A percentile compares a stretch with the other conserved stretches of the same genome.
phyloP scores from a whole-genome alignment of 2,329 filamentous ascomycete genomes.

The Colletotrichum sp. region DNA sequence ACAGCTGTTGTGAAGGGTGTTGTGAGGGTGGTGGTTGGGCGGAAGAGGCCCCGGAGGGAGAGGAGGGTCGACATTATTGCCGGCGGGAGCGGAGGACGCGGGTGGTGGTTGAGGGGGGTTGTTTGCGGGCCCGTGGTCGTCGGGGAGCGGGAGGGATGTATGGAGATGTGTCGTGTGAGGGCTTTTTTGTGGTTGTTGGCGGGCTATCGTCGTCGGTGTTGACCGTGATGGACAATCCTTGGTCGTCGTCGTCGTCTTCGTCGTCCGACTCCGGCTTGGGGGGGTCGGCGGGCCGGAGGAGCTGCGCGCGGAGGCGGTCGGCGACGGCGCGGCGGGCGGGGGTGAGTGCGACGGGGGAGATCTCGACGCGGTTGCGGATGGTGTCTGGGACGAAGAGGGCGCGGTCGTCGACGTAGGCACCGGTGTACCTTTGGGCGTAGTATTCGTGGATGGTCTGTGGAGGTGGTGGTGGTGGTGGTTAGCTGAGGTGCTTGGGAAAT shows the following conservation, averaged over 20 bases:
- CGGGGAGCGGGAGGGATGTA: too few species aligned
- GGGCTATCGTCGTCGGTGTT: neutral
- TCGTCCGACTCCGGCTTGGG: neutral
- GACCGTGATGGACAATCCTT: neutral
- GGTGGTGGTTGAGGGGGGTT: neutral
- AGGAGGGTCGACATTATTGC: neutral
- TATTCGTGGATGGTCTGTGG: neutral
- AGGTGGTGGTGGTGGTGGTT: neutral
- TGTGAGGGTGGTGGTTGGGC: neutral
- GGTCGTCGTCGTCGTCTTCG: neutral
- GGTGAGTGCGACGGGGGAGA: neutral
- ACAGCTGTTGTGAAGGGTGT: neutral
- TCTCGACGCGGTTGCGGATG: neutral
- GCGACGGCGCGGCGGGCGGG: too few species aligned
- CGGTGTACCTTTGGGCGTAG: neutral
- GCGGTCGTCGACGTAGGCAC: neutral
- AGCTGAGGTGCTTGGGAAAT: neutral
- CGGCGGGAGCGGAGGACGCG: neutral
- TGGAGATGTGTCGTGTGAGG: too few species aligned
- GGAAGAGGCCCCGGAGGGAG: neutral
- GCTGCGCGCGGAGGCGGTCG: neutral
- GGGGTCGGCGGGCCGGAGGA: too few species aligned
- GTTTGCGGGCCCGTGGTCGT: neutral
- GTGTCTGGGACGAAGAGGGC: neutral
- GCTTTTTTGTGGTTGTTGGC: rapidly evolving